phyloP scores from a whole-genome alignment of 192 early-diverging fungal species.

The Kappamyces sp. region DNA sequence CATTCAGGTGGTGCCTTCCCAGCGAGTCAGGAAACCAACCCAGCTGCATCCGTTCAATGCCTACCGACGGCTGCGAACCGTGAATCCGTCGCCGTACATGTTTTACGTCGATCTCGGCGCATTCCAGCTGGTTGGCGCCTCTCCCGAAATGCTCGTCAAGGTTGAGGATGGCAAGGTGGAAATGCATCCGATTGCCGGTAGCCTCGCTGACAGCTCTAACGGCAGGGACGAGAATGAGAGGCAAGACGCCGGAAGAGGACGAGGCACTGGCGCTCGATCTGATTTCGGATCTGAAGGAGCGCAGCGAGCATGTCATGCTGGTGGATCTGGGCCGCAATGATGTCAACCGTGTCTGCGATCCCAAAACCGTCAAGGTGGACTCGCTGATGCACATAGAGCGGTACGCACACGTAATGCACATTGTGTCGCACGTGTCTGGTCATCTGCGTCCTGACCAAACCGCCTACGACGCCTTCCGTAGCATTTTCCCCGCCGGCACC shows the following conservation, averaged over 20 bases:
- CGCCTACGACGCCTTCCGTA: constrained; percentile 90
- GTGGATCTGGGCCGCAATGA: constrained; percentile 99
- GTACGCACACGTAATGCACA: constrained; percentile 99
- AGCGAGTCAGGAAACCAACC: constrained; percentile 81
- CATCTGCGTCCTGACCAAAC: constrained; percentile 83
- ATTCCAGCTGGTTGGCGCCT: constrained; percentile 94
- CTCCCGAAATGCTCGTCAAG: constrained; percentile 95
- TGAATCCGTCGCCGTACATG: constrained; percentile 99
- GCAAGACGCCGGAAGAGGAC: constrained; percentile 79
- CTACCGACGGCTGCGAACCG: constrained; percentile 86
- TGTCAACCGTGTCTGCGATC: constrained; percentile 92
- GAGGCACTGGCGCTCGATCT: constrained; percentile 84
- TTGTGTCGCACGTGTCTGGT: constrained; percentile 95
- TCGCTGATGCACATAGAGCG: constrained; percentile 96
- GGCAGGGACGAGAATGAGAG: constrained; percentile 83
- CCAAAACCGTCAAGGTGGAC: constrained; percentile 86
- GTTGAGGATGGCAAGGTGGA: constrained; percentile 78
- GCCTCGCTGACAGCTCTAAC: too few relatives aligned
- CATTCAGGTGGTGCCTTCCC: constrained; percentile 96
- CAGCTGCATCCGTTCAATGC: constrained; percentile 96
- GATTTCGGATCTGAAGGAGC: constrained; percentile 89
- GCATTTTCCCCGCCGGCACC: constrained; percentile 97
- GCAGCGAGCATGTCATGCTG: constrained; percentile 98
- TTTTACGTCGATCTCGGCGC: constrained; percentile 94
- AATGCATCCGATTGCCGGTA: constrained; percentile 88